phyloP scores from a whole-genome alignment of 225 moss, liverwort and hornwort genomes.

The Sphagnum tenellum region DNA sequence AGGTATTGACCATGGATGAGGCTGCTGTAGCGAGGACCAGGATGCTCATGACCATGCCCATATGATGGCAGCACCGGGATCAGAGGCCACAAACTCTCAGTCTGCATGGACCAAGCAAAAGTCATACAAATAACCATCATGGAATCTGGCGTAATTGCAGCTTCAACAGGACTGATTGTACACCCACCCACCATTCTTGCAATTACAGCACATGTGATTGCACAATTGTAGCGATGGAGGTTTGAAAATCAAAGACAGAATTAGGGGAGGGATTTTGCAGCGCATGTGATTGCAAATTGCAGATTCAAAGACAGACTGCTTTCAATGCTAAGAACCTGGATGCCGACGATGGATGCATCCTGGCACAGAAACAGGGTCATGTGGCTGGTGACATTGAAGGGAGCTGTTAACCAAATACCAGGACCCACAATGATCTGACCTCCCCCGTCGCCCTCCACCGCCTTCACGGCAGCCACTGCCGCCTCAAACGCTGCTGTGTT shows the following conservation, averaged over 20 bases:
- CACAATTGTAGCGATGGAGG: too few relatives aligned
- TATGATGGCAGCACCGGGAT: conserved; percentile 50
- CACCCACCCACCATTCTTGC: too few relatives aligned
- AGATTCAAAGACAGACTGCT: neutral
- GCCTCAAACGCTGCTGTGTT: conserved; percentile 44
- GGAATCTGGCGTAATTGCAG: too few relatives aligned
- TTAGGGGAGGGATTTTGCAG: too few relatives aligned
- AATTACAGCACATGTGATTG: too few relatives aligned
- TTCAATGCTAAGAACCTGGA: conserved; percentile 18
- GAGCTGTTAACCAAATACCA: conserved; percentile 53
- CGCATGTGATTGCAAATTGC: too few relatives aligned
- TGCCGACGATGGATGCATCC: conserved; percentile 37
- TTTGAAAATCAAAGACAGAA: too few relatives aligned
- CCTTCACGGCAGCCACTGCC: conserved; percentile 26
- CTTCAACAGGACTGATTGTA: too few relatives aligned
- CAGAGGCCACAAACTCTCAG: conserved; percentile 37
- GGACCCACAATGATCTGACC: conserved; percentile 43
- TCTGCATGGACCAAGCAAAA: conserved; percentile 11
- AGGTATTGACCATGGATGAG: conserved; percentile 52
- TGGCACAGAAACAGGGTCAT: conserved; percentile 48
- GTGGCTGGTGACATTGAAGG: conserved; percentile 55
- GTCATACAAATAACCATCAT: too few relatives aligned
- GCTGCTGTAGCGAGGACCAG: conserved; percentile 52
- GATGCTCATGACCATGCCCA: conserved; percentile 51
- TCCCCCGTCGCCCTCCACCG: conserved; percentile 25